Conservation (phyloP, 2,329 filamentous ascomycete genomes). For the Coccinonectria pachysandricola region DNA sequence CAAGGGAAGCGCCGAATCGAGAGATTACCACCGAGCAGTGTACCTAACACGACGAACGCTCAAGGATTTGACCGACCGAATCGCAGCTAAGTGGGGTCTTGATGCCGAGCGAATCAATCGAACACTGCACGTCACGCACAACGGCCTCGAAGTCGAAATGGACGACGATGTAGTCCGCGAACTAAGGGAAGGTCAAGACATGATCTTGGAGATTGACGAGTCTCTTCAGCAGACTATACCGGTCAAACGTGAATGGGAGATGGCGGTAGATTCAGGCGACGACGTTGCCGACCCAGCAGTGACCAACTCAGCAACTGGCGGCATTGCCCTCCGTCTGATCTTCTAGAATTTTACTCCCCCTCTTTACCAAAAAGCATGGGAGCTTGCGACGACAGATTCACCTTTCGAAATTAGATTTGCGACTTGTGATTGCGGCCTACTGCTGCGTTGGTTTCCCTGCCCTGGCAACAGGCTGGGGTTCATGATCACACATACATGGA, state of each 20-base stretch:
- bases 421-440: no score
- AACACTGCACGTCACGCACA: conserved; percentile 60
- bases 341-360: conserved; percentile 27
- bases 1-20: conserved; percentile 36
- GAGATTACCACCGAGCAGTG: conserved; percentile 69
- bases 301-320: conserved; percentile 14
- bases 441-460: conserved; percentile 12
- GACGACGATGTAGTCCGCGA: conserved; percentile 84
- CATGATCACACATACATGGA: conserved; percentile 15
- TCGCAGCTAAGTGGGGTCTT: conserved; percentile 72
- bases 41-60: conserved; percentile 73
- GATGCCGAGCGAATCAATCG: conserved; percentile 62
- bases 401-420: no score
- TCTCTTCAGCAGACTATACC: conserved; percentile 22
- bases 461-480: conserved; percentile 17
- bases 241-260: conserved; percentile 51
- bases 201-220: conserved; percentile 60
- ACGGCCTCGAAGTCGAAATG: conserved; percentile 72
- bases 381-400: no score
- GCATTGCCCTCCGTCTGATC: conserved; percentile 35
- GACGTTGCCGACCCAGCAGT: conserved; percentile 7
- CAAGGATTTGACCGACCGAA: conserved; percentile 59
- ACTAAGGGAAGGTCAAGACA: conserved; percentile 83
- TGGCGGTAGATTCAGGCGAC: conserved; percentile 43
- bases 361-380: no score